Conservation (phyloP, 345 rosid genomes). For the Corchorus capsularis region DNA sequence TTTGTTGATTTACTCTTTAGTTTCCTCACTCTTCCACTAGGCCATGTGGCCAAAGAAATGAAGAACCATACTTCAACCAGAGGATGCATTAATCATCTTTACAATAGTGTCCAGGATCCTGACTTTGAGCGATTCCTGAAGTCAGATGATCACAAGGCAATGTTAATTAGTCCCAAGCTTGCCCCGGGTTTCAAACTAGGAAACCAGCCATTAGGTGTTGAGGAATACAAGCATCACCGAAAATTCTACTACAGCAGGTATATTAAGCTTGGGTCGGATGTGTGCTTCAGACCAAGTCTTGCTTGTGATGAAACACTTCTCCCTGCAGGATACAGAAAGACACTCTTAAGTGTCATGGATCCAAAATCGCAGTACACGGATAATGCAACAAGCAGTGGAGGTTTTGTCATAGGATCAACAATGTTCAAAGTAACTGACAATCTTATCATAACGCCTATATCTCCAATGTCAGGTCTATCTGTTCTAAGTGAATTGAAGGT, state of each 20-base stretch:
- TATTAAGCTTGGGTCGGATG: too few relatives aligned
- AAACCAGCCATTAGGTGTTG: constrained; percentile 10
- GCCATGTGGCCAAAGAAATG: constrained; percentile 14
- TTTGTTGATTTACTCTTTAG: constrained; percentile 33
- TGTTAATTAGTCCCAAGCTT: constrained; percentile 25
- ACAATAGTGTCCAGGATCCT: constrained; percentile 16
- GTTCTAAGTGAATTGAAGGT: constrained; percentile 17
- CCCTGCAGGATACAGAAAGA: rapidly evolving
- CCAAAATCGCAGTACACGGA: background rate
- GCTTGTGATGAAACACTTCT: background rate
- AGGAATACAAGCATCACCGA: background rate
- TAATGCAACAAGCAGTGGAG: background rate
- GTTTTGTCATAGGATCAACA: constrained; percentile 13
- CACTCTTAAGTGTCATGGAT: background rate
- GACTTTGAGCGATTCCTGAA: constrained; percentile 18
- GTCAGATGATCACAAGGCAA: constrained; percentile 8
- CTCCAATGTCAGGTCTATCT: constrained; percentile 9
- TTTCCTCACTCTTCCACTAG: constrained; percentile 39
- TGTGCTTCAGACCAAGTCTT: background rate
- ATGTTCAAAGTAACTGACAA: constrained; percentile 26
- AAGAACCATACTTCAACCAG: background rate
- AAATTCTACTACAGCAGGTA: background rate
- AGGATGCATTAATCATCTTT: constrained; percentile 23
- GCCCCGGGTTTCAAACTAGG: constrained; percentile 15
- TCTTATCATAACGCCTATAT: constrained; percentile 21